phyloP scores from a whole-genome alignment of 495 filamentous ascomycete genomes.

The Trichoderma asperelloides region DNA sequence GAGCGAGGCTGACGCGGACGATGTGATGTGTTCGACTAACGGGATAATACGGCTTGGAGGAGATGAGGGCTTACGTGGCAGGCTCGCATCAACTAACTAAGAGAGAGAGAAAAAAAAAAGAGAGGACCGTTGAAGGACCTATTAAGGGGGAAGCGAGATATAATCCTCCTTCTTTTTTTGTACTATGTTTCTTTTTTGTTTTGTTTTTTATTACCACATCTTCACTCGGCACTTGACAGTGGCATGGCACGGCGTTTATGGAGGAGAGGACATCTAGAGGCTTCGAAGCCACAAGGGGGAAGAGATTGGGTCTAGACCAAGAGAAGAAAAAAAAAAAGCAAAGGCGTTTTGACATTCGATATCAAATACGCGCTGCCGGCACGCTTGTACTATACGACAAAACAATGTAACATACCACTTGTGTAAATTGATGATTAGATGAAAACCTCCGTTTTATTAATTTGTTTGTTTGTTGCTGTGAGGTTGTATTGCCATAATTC shows the following conservation, averaged over 20 bases:
- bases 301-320: conserved; percentile 10
- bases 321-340: not conserved
- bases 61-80: not conserved
- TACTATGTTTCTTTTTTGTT: conserved; percentile 11
- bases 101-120: not conserved
- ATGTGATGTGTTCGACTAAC: not conserved
- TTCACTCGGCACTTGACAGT: conserved; percentile 44
- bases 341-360: not conserved
- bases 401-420: conserved; percentile 2
- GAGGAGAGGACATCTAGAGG: conserved; percentile 12
- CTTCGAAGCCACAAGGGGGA: conserved; percentile 3
- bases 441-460: not conserved
- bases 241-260: conserved; percentile 37
- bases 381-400: not conserved
- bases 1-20: conserved; percentile 4
- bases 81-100: not conserved
- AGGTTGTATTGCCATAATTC: not conserved
- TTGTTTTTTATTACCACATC: conserved; percentile 21
- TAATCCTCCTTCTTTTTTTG: not conserved
- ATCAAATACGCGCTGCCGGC: not conserved
- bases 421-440: conserved; percentile 8
- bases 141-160: not conserved
- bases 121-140: not conserved
- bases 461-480: not conserved
- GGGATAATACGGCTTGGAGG: not conserved